Conservation (phyloP, 441 rosid species). For the Lepidium campestre region DNA sequence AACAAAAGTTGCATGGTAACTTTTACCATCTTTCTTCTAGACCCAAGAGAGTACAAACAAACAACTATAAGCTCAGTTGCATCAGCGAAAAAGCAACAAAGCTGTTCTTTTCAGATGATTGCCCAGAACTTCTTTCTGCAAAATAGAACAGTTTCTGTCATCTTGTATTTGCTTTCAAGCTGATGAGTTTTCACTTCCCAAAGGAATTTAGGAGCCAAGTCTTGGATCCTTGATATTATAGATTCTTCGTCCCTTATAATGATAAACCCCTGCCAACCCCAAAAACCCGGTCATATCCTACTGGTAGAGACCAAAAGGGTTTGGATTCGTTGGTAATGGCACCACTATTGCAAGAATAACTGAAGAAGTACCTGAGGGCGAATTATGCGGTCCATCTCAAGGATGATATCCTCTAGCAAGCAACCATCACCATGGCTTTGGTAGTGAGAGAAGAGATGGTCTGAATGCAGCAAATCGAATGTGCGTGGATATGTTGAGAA, state of each 20-base stretch:
- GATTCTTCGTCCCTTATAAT: conserved; percentile 76
- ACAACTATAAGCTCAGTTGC: neutral
- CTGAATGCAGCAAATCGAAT: conserved; percentile 76
- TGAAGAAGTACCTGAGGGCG: conserved; percentile 66
- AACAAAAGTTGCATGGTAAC: neutral
- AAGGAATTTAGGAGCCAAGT: conserved; percentile 62
- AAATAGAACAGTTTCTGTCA: conserved; percentile 55
- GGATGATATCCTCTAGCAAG: conserved; percentile 68
- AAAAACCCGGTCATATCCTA: conserved; percentile 6
- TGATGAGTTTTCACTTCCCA: conserved; percentile 66
- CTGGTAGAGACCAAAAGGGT: neutral
- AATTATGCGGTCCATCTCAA: conserved; percentile 87
- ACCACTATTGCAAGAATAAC: neutral
- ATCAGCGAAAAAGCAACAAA: neutral
- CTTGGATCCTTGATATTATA: conserved; percentile 44
- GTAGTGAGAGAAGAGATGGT: conserved; percentile 60
- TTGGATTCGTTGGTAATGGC: neutral
- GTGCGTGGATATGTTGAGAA: conserved; percentile 95
- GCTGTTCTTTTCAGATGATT: conserved; percentile 20
- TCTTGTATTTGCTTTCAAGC: conserved; percentile 51
- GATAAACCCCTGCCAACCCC: conserved; percentile 56
- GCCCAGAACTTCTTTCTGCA: conserved; percentile 92
- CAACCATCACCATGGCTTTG: conserved; percentile 56
- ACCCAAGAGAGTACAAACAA: neutral
- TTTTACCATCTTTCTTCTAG: neutral